Evolutionary conservation across 192 early-diverging fungal species (phyloP).

Genomic region (Dispira parvispora): DNA sequence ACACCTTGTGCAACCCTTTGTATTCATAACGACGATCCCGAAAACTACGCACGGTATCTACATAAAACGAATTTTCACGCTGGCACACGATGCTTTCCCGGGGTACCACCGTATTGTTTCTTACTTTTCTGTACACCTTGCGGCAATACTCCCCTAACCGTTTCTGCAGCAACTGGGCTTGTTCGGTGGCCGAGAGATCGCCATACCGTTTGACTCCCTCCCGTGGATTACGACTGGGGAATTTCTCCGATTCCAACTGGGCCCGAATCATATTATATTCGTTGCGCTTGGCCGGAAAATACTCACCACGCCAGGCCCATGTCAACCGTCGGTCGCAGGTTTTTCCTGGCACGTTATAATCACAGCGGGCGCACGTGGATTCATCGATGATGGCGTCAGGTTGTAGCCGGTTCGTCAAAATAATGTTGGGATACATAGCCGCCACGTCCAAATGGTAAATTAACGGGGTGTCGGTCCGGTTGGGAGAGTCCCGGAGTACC

Average conservation of each 20-base stretch:
- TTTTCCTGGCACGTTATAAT: constrained; percentile 79
- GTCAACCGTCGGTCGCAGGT: constrained; percentile 83
- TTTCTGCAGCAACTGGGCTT: constrained; percentile 50
- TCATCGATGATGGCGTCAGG: constrained; percentile 91
- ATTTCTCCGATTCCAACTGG: constrained; percentile 66
- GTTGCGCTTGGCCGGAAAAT: constrained; percentile 71
- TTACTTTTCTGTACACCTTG: constrained; percentile 73
- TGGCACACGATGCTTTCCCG: constrained; percentile 90
- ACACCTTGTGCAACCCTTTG: constrained; percentile 81
- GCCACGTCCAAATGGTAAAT: constrained; percentile 99
- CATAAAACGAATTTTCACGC: constrained; percentile 94
- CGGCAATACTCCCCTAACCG: constrained; percentile 72
- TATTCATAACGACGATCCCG: constrained; percentile 97
- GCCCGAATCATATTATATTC: constrained; percentile 85
- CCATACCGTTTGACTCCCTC: constrained; percentile 42
- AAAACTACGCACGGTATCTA: constrained; percentile 90
- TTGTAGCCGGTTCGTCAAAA: constrained; percentile 93
- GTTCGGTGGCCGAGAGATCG: constrained; percentile 46
- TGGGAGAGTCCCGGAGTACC: constrained; percentile 65
- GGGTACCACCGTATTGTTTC: constrained; percentile 65
- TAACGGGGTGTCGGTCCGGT: constrained; percentile 57
- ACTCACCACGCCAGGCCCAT: constrained; percentile 98
- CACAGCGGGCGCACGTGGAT: constrained; percentile 75
- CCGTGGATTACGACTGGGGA: constrained; percentile 42
- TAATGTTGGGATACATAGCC: constrained; percentile 99